Base-by-base conservation (phyloP, 495 filamentous ascomycete species). In the Penicillium pancosmium region DNA sequence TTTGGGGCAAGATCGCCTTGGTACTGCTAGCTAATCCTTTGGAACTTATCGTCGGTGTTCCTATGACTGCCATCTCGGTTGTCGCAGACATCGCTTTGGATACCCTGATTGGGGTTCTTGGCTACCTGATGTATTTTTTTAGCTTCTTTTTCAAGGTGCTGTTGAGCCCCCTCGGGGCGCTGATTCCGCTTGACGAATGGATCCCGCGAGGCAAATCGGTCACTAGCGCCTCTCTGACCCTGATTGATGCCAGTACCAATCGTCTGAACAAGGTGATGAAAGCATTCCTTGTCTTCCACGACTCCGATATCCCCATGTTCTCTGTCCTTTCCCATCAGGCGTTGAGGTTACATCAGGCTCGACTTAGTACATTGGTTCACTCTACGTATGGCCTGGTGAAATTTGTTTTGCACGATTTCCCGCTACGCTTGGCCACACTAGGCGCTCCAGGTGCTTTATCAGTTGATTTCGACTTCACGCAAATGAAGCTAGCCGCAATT, bases 1-100 rank as follows among this genome's bases (percentile, higher is more conserved):
- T 95, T 31, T 86, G 88, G 65, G 94, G 94, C 13, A 94, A 96
- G 62, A 77, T 93, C 21, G 85, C 89, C 4, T 80, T 98, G 35
- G 85, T 94, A 59, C 74, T 90, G 21, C 59, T 95, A 25, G 92
- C 90, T 35, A 91, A 92, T 59, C 94, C 95, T 5, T 73, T 90
- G 19, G 76, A 85, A 16, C 77, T 89, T 19, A 68, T 86, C 43
- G 67, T 92, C 59, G 83, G 87, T 65, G 79, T 93, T 18, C 88
- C 91, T 6, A 79, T 93, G 23, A 82, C 83, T 18, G 78, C 91
- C 16, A 64, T 90, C 5, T 90, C 90, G 38, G 83, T 83, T 52
- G 66, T 84, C 43, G 90, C 90, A 35, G 91, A 94, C 63, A 80
- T 96, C 23, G 67, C 85, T 25, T 78, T 88, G 10, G 88, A 91